A percentile compares a stretch with the other conserved stretches of the same genome.
Conservation (phyloP, 2,329 filamentous ascomycete species). For the Talaromyces sp. region DNA sequence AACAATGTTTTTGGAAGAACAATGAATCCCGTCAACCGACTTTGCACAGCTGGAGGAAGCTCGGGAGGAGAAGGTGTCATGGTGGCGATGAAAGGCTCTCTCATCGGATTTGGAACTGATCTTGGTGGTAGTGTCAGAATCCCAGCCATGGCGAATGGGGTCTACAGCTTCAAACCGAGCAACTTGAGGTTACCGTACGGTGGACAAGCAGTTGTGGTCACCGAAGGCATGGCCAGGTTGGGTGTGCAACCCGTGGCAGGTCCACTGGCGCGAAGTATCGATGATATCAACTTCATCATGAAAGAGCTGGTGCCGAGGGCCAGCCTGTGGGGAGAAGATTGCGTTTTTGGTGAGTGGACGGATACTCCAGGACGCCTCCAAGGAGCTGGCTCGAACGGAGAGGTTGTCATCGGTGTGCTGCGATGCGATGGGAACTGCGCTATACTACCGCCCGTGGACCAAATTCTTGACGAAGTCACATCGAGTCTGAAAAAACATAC, state of each 20-base stretch:
- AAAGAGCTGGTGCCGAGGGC: conserved; percentile 42
- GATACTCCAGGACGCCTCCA: conserved; percentile 19
- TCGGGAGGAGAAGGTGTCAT: conserved; percentile 33
- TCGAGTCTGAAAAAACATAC: conserved; percentile 23
- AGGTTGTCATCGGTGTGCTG: conserved; percentile 37
- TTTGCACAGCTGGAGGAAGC: conserved; percentile 24
- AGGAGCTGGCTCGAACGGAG: conserved; percentile 10
- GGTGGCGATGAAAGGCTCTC: conserved; percentile 27
- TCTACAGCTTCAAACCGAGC: conserved; percentile 43
- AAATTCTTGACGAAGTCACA: conserved; percentile 36
- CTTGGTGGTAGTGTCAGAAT: conserved; percentile 29
- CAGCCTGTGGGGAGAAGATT: conserved; percentile 43
- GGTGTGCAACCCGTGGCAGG: neutral
- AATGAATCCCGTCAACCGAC: conserved; percentile 23
- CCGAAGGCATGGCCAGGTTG: conserved; percentile 6
- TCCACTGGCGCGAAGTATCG: conserved; percentile 21
- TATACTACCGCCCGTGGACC: conserved; percentile 35
- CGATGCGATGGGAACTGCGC: conserved; percentile 35
- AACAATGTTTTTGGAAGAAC: conserved; percentile 27
- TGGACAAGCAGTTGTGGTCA: conserved; percentile 43
- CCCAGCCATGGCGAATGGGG: conserved; percentile 31
- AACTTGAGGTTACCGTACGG: conserved; percentile 42
- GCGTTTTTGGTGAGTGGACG: conserved; percentile 25
- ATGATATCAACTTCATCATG: conserved; percentile 10
- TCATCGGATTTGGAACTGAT: conserved; percentile 29